A percentile compares a stretch with the other conserved stretches of the same genome.
Evolutionary conservation across 768 basidiomycete genomes (phyloP).

Genomic region (Tubosaeta sp.): DNA sequence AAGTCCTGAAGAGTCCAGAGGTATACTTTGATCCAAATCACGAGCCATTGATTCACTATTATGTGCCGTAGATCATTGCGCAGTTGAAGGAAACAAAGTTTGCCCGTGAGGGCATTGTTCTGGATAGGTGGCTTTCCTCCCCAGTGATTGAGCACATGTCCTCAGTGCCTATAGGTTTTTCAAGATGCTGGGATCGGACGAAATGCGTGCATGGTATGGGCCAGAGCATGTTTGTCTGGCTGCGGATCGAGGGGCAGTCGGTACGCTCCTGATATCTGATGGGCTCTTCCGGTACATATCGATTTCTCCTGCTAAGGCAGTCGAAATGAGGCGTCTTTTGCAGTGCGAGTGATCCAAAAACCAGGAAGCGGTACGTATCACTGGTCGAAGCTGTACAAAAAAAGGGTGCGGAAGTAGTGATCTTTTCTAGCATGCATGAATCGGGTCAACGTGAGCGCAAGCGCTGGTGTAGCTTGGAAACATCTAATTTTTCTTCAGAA

Average conservation of each 20-base stretch:
- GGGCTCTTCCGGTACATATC: conserved; percentile 76
- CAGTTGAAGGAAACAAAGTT: conserved; percentile 95
- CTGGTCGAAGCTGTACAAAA: conserved; percentile 86
- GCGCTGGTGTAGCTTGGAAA: background rate
- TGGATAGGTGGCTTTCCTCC: conserved; percentile 63
- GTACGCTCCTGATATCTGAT: conserved; percentile 92
- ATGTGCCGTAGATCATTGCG: conserved; percentile 49
- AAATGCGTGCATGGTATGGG: conserved; percentile 98
- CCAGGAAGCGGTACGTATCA: conserved; percentile 78
- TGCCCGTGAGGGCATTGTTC: conserved; percentile 84
- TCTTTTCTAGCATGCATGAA: conserved; percentile 99
- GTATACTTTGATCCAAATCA: conserved; percentile 38
- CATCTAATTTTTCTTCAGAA: conserved; percentile 46
- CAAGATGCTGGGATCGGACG: conserved; percentile 94
- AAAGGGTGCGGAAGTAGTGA: conserved; percentile 89
- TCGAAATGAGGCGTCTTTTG: background rate
- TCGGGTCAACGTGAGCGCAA: conserved; percentile 84
- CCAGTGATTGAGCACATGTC: background rate
- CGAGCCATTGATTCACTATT: background rate
- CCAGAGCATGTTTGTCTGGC: conserved; percentile 91
- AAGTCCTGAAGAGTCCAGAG: conserved; percentile 93
- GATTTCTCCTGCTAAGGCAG: background rate
- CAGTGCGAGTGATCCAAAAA: conserved; percentile 76
- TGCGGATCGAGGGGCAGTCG: conserved; percentile 89
- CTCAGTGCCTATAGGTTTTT: conserved; percentile 64